Conservation (phyloP, 768 basidiomycete species). For the Suillus alpinus region DNA sequence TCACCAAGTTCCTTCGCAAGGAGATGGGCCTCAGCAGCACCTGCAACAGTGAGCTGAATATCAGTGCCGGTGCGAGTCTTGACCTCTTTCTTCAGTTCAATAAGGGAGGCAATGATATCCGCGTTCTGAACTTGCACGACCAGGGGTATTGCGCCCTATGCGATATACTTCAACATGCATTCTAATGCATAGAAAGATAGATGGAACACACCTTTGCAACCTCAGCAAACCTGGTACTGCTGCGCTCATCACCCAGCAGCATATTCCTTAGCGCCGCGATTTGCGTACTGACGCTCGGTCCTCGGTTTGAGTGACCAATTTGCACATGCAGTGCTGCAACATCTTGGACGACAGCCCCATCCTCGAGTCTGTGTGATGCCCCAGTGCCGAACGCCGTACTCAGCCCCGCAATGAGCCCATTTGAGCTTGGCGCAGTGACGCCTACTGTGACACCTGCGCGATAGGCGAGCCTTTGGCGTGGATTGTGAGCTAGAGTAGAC, state of each 20-base stretch:
- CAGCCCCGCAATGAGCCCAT: constrained; percentile 53
- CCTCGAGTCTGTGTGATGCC: constrained; percentile 50
- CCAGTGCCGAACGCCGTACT: constrained; percentile 58
- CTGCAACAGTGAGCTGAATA: constrained; percentile 60
- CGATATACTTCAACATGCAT: not conserved
- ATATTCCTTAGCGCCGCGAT: constrained; percentile 70
- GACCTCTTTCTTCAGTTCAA: constrained; percentile 65
- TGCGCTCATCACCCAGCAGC: constrained; percentile 38
- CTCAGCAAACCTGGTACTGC: constrained; percentile 34
- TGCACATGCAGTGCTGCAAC: constrained; percentile 60
- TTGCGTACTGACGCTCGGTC: constrained; percentile 72
- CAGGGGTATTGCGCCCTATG: constrained; percentile 66
- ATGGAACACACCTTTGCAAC: constrained; percentile 40
- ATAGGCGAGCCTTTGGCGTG: constrained; percentile 57
- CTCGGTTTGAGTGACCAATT: constrained; percentile 42
- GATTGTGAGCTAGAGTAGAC: constrained; percentile 13
- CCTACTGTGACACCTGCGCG: constrained; percentile 61
- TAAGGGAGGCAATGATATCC: constrained; percentile 77
- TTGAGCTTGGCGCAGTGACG: constrained; percentile 53
- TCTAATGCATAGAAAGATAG: not conserved
- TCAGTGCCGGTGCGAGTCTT: constrained; percentile 41
- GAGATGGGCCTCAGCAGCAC: constrained; percentile 68
- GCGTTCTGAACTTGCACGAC: constrained; percentile 75
- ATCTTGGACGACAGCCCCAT: constrained; percentile 59
- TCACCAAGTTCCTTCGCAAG: constrained; percentile 70